phyloP scores from a whole-genome alignment of 345 rosid genomes.

The Eucalyptus rudis region DNA sequence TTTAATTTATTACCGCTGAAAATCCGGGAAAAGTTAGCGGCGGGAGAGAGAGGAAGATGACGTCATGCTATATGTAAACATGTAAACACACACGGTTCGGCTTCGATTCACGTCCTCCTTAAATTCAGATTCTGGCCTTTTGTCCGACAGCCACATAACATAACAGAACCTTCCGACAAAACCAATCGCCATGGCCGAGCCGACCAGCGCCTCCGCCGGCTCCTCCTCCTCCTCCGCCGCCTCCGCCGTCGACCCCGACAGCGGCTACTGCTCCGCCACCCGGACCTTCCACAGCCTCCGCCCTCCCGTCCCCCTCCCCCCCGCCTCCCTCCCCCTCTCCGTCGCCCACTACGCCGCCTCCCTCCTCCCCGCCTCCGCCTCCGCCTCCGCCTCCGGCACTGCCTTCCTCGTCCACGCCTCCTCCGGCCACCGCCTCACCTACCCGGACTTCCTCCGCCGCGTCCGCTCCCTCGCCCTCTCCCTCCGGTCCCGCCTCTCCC shows the following conservation, averaged over 20 bases:
- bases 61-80: neutral
- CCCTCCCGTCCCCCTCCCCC: conserved; percentile 33
- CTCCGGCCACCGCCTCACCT: conserved; percentile 25
- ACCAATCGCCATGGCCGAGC: neutral
- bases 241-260: conserved; percentile 7
- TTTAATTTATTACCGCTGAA: neutral
- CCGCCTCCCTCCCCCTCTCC: conserved; percentile 37
- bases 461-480: conserved; percentile 32
- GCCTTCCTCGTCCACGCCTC: conserved; percentile 30
- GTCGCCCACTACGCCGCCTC: conserved; percentile 26
- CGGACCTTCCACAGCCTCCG: conserved; percentile 43
- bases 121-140: neutral
- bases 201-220: neutral
- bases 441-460: conserved; percentile 24
- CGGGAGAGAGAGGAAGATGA: neutral
- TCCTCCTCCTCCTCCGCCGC: no score
- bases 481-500: conserved; percentile 22
- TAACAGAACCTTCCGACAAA: neutral
- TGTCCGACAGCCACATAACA: neutral
- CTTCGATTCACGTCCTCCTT: neutral
- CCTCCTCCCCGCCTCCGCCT: conserved; percentile 19
- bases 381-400: conserved; percentile 1
- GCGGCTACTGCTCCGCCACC: conserved; percentile 39
- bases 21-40: neutral
- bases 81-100: no score